These are phyloP conservation scores for Thelephora terrestris DNA, from an alignment of 1,284 basidiomycete species.

Conservation along the genomic window DNA sequence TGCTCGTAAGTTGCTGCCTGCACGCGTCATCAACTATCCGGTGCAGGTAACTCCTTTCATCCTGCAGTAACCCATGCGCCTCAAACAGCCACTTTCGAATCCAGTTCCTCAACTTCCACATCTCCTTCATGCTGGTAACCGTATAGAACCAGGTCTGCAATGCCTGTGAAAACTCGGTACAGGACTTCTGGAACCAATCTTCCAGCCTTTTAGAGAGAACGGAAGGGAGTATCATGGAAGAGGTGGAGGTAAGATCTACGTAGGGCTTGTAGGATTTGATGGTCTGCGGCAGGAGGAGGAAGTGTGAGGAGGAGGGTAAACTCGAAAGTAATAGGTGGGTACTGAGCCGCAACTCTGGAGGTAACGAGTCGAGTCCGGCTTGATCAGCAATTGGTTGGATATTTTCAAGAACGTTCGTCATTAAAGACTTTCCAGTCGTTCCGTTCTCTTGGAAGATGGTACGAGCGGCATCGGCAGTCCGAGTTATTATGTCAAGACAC, in stretches of 20 bases:
- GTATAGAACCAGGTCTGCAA: slow-evolving; percentile 47
- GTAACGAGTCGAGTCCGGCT: slow-evolving; percentile 23
- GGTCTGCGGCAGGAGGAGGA: slow-evolving; percentile 51
- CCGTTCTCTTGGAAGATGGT: slow-evolving; percentile 36
- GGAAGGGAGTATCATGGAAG: slow-evolving; percentile 34
- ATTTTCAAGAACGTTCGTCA: slow-evolving; percentile 41
- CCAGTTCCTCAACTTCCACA: slow-evolving; percentile 53
- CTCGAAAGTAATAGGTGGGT: slow-evolving; percentile 50
- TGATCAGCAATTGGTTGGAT: slow-evolving; percentile 41
- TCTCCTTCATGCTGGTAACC: slow-evolving; percentile 45
- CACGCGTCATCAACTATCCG: slow-evolving; percentile 41
- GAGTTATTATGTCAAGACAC: slow-evolving; percentile 42
- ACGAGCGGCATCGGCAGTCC: slow-evolving; percentile 45
- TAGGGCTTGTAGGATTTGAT: slow-evolving; percentile 66
- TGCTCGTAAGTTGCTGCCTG: slow-evolving; percentile 36
- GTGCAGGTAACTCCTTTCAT: slow-evolving; percentile 33
- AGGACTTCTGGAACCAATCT: slow-evolving; percentile 51
- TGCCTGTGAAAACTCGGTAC: slow-evolving; percentile 32
- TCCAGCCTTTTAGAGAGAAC: slow-evolving; percentile 37
- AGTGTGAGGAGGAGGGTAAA: slow-evolving; percentile 64
- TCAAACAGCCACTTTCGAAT: slow-evolving; percentile 35
- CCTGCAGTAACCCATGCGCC: slow-evolving; percentile 29
- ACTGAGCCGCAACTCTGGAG: slow-evolving; percentile 47
- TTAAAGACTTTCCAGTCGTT: slow-evolving; percentile 32
- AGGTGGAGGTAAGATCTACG: slow-evolving; percentile 50